Evolutionary conservation across 2,329 filamentous ascomycete species (phyloP).

Genomic region (Thermothelomyces thermophilus): DNA sequence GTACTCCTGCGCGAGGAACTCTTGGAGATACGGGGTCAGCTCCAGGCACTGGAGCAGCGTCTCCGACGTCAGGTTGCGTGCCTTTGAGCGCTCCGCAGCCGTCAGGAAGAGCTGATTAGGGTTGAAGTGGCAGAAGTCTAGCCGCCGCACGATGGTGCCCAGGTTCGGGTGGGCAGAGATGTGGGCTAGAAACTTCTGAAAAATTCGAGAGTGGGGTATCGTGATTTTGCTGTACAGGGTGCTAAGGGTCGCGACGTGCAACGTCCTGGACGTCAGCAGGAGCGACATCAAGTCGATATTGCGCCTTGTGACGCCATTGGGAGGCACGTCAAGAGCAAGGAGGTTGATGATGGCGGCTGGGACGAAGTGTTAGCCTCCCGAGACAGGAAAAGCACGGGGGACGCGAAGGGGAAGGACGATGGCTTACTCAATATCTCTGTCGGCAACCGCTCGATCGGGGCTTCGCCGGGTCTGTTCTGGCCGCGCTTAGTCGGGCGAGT

Average conservation of each 20-base stretch:
- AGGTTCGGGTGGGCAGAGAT: slow-evolving; percentile 59
- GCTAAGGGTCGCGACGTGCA: slow-evolving; percentile 66
- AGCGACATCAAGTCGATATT: slow-evolving; percentile 74
- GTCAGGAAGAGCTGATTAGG: slow-evolving; percentile 70
- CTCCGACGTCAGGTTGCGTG: slow-evolving; percentile 67
- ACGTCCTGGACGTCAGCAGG: slow-evolving; percentile 65
- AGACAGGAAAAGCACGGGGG: neutral
- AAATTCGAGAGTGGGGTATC: slow-evolving; percentile 76
- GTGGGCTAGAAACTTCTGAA: slow-evolving; percentile 71
- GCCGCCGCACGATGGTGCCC: slow-evolving; percentile 67
- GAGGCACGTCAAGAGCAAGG: slow-evolving; percentile 64
- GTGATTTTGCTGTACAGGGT: slow-evolving; percentile 75
- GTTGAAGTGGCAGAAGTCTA: slow-evolving; percentile 84
- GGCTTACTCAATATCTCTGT: slow-evolving; percentile 63
- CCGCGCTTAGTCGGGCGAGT: slow-evolving; percentile 22
- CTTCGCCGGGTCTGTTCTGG: slow-evolving; percentile 36
- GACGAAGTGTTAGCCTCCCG: neutral
- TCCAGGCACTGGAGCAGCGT: slow-evolving; percentile 66
- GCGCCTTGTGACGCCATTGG: slow-evolving; percentile 68
- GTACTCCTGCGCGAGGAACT: slow-evolving; percentile 76
- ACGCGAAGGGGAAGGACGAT: too few relatives aligned
- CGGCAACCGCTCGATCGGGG: slow-evolving; percentile 61
- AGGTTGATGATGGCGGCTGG: slow-evolving; percentile 67
- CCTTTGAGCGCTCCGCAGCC: slow-evolving; percentile 65
- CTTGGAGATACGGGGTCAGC: slow-evolving; percentile 65